Evolutionary conservation across 1,284 basidiomycete species (phyloP).

Genomic region (Ceratobasidium papillatum): DNA sequence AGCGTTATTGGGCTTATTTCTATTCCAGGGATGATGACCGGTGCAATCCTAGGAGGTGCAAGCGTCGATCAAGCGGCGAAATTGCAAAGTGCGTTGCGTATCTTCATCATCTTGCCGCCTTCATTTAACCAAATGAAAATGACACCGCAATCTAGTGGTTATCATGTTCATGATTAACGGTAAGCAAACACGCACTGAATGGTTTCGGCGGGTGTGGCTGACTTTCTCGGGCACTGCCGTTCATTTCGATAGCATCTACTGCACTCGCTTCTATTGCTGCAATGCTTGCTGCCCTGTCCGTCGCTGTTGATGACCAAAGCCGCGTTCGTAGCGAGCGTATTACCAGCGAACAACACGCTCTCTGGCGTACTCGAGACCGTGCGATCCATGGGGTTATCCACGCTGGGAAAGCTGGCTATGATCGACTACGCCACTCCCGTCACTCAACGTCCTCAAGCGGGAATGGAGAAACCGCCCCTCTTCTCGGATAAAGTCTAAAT

Average conservation of each 20-base stretch:
- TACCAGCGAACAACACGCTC: conserved; percentile 20
- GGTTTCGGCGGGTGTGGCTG: neutral
- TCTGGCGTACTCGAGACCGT: conserved; percentile 41
- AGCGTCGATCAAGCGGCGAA: conserved; percentile 84
- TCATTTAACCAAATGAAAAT: neutral
- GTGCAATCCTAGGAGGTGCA: conserved; percentile 84
- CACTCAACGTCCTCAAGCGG: conserved; percentile 13
- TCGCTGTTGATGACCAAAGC: conserved; percentile 40
- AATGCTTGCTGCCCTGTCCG: conserved; percentile 34
- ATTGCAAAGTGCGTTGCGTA: conserved; percentile 64
- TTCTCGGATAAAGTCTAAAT: conserved; percentile 35
- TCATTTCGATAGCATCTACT: conserved; percentile 18
- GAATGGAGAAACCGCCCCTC: conserved; percentile 37
- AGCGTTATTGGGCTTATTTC: conserved; percentile 82
- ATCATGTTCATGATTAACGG: conserved; percentile 90
- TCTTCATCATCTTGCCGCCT: neutral
- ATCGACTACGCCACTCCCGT: conserved; percentile 15
- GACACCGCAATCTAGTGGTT: conserved; percentile 60
- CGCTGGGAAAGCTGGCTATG: conserved; percentile 22
- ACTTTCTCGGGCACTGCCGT: neutral
- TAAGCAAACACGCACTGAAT: neutral
- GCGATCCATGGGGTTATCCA: conserved; percentile 34
- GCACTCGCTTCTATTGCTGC: conserved; percentile 42
- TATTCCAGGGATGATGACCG: conserved; percentile 81
- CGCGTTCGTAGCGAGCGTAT: conserved; percentile 43